Evolutionary conservation across 495 filamentous ascomycete species (phyloP).

Genomic region (Friedmanniomyces endolithicus): DNA sequence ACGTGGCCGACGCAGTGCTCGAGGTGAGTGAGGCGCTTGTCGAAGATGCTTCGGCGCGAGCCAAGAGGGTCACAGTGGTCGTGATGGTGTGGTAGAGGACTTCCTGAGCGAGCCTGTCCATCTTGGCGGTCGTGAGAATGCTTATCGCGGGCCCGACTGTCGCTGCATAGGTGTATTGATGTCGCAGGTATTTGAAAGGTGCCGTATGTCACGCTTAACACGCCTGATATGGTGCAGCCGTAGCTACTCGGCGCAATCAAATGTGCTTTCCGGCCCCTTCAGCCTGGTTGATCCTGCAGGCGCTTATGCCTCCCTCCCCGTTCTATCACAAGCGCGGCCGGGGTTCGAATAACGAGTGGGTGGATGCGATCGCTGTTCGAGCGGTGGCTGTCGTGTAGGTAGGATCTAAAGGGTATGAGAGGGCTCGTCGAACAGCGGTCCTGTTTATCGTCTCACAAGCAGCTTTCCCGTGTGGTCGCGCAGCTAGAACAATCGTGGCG

Average conservation of each 20-base stretch:
- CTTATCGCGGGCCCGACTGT: not conserved
- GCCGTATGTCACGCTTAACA: not conserved
- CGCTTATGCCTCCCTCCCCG: not conserved
- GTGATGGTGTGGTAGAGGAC: conserved; percentile 5
- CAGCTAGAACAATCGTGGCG: not conserved
- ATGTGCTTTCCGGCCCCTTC: not conserved
- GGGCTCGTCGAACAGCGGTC: not conserved
- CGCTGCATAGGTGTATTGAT: conserved; percentile 6
- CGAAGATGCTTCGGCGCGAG: conserved; percentile 7
- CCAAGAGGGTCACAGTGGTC: conserved; percentile 6
- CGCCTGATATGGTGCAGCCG: not conserved
- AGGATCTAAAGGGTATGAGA: not conserved
- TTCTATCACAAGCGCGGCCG: not conserved
- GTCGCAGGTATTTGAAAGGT: not conserved
- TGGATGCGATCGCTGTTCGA: not conserved
- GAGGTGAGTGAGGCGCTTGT: not conserved
- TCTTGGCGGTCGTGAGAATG: not conserved
- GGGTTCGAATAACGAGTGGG: too few relatives aligned
- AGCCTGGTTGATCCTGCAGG: not conserved
- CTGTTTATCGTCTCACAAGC: conserved; percentile 1
- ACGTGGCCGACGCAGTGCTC: conserved; percentile 18
- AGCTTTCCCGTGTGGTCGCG: not conserved
- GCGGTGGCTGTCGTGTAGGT: not conserved
- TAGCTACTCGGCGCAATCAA: not conserved
- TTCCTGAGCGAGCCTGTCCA: conserved; percentile 8